phyloP scores from a whole-genome alignment of 129 eudicot genomes.

The Flaveria robusta region DNA sequence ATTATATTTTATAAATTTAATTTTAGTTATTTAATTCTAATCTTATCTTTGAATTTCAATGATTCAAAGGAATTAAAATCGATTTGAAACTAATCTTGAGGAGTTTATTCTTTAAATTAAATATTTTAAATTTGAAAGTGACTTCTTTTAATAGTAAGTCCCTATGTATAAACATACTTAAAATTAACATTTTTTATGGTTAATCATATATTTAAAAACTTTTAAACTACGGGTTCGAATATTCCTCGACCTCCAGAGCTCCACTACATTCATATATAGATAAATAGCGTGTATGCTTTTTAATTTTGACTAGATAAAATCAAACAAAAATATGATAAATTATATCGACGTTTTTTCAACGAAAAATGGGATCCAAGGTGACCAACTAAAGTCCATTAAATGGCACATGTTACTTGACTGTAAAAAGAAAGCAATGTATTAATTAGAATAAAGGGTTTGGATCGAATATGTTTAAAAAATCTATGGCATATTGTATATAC shows the following conservation, averaged over 20 bases:
- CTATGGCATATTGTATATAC: background rate
- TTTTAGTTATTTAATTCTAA: too few species aligned
- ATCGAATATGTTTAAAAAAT: background rate
- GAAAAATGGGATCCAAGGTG: slow-evolving; percentile 25
- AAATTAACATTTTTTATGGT: too few species aligned
- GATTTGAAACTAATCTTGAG: too few species aligned
- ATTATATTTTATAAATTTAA: too few species aligned
- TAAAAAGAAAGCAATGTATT: slow-evolving; percentile 24
- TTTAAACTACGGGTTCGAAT: background rate
- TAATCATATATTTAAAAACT: too few species aligned
- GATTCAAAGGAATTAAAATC: too few species aligned
- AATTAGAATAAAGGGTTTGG: background rate
- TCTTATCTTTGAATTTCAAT: too few species aligned
- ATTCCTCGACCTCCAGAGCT: background rate
- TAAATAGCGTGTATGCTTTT: background rate
- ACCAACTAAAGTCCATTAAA: slow-evolving; percentile 13
- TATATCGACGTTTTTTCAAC: background rate
- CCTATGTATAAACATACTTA: too few species aligned
- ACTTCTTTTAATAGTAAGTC: too few species aligned
- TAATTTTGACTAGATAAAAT: background rate
- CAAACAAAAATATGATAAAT: background rate
- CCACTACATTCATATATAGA: background rate
- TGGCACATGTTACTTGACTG: slow-evolving; percentile 36
- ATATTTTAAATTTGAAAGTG: too few species aligned
- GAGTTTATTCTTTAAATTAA: too few species aligned